Evolutionary conservation across 768 basidiomycete species (phyloP).

Genomic region (Pleurotus tuber-regium): DNA sequence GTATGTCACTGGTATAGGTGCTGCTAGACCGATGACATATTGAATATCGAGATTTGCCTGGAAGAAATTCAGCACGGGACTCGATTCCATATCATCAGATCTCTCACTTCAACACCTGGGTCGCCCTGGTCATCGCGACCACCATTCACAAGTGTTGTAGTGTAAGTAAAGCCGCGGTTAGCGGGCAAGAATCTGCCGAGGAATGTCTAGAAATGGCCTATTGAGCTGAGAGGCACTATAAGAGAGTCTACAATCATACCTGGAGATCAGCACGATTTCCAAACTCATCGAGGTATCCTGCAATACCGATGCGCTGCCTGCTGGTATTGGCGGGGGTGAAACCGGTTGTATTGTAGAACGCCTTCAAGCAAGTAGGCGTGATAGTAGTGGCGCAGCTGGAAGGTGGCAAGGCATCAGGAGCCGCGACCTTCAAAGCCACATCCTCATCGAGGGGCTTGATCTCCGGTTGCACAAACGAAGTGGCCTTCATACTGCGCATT

Average conservation of each 20-base stretch:
- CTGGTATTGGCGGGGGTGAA: slow-evolving; percentile 29
- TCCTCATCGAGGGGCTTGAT: slow-evolving; percentile 17
- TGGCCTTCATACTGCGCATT: slow-evolving; percentile 29
- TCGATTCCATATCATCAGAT: too few species aligned
- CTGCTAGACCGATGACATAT: slow-evolving; percentile 40
- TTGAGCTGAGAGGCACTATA: slow-evolving; percentile 10
- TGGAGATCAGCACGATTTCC: slow-evolving; percentile 43
- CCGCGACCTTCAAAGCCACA: not conserved
- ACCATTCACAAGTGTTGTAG: slow-evolving; percentile 29
- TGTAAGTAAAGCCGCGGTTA: slow-evolving; percentile 29
- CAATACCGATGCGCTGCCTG: slow-evolving; percentile 39
- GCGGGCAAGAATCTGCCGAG: slow-evolving; percentile 33
- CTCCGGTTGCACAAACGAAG: slow-evolving; percentile 34
- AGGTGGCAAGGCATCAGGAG: slow-evolving; percentile 23
- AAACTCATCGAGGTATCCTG: slow-evolving; percentile 39
- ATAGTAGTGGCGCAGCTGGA: slow-evolving; percentile 32
- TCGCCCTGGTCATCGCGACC: slow-evolving; percentile 36
- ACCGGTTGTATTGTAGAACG: slow-evolving; percentile 32
- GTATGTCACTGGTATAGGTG: slow-evolving; percentile 42
- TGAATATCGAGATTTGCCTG: slow-evolving; percentile 51
- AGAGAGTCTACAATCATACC: slow-evolving; percentile 13
- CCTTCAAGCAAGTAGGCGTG: slow-evolving; percentile 43
- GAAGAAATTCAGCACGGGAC: too few species aligned
- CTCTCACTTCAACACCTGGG: slow-evolving; percentile 28
- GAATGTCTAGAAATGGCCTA: slow-evolving; percentile 35